Evolutionary conservation across 2,329 filamentous ascomycete species (phyloP).

Genomic region (Trichoderma sp.): DNA sequence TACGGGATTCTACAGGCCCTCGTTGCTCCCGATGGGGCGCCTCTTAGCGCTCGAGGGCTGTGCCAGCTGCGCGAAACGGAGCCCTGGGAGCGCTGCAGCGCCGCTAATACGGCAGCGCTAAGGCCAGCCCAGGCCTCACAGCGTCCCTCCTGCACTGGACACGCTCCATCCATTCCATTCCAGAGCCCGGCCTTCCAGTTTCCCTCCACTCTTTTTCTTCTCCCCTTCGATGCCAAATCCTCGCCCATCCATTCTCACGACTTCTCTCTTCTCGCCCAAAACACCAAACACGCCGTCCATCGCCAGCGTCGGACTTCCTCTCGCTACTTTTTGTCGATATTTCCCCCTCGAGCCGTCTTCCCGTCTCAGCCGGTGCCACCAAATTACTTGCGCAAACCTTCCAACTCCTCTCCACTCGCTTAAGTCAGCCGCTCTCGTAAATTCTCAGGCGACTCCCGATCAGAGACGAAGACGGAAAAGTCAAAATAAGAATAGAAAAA

Average conservation of each 20-base stretch:
- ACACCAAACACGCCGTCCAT: slow-evolving; percentile 18
- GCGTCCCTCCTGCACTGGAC: not conserved
- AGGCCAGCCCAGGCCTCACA: not conserved
- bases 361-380: not conserved
- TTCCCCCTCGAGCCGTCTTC: not conserved
- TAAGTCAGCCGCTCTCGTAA: not conserved
- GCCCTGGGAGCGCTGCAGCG: slow-evolving; percentile 1
- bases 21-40: slow-evolving; percentile 15
- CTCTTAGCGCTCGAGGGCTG: slow-evolving; percentile 15
- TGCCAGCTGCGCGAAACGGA: slow-evolving; percentile 5
- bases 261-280: not conserved
- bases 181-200: not conserved
- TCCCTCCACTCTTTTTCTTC: not conserved
- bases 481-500: not conserved
- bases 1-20: slow-evolving; percentile 18
- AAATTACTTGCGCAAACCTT: not conserved
- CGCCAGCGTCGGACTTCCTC: slow-evolving; percentile 10
- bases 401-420: not conserved
- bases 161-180: not conserved
- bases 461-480: not conserved
- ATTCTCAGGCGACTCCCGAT: not conserved
- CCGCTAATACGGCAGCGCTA: not conserved
- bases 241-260: not conserved
- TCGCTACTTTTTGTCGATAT: slow-evolving; percentile 3
- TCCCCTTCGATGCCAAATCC: not conserved